Evolutionary conservation across 805 yeast genomes (phyloP).

Genomic region (Candida michaelii): DNA sequence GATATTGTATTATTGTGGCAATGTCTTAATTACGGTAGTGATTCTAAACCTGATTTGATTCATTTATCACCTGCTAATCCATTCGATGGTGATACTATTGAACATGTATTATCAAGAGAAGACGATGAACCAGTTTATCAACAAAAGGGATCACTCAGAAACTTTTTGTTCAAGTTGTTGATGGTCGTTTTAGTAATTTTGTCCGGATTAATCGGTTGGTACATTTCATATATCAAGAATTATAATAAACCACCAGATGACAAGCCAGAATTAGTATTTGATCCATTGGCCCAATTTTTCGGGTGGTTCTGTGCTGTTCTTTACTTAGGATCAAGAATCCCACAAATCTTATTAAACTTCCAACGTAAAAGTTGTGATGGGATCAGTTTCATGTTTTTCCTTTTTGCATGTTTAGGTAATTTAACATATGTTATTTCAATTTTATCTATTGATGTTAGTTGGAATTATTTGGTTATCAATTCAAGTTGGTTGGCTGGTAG

Average conservation of each 20-base stretch:
- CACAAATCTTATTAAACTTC: conserved; percentile 85
- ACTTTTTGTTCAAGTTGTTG: conserved; percentile 30
- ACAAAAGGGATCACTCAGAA: conserved; percentile 22
- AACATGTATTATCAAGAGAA: conserved; percentile 53
- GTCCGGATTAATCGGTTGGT: conserved; percentile 90
- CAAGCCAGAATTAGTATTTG: conserved; percentile 54
- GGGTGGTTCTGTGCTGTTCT: conserved; percentile 79
- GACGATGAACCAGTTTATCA: conserved; percentile 20
- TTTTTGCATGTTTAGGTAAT: conserved; percentile 94
- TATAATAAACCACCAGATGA: conserved; percentile 36
- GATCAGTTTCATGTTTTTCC: conserved; percentile 85
- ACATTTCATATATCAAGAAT: conserved; percentile 55
- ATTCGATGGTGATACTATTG: conserved; percentile 65
- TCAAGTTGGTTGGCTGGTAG: conserved; percentile 93
- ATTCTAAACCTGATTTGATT: conserved; percentile 60
- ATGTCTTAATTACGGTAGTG: conserved; percentile 75
- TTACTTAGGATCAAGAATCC: conserved; percentile 85
- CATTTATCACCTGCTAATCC: conserved; percentile 92
- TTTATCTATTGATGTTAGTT: conserved; percentile 68
- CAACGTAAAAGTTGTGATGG: conserved; percentile 93
- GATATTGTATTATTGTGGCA: conserved; percentile 83
- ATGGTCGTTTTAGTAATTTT: conserved; percentile 67
- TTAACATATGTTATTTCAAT: conserved; percentile 87
- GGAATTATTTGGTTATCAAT: conserved; percentile 72
- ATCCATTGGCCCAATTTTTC: conserved; percentile 79